A percentile compares a stretch with the other conserved stretches of the same genome.
These are phyloP conservation scores for Jimgerdemannia lactiflua DNA, from an alignment of 192 early-diverging fungal species.

Conservation along the genomic window DNA sequence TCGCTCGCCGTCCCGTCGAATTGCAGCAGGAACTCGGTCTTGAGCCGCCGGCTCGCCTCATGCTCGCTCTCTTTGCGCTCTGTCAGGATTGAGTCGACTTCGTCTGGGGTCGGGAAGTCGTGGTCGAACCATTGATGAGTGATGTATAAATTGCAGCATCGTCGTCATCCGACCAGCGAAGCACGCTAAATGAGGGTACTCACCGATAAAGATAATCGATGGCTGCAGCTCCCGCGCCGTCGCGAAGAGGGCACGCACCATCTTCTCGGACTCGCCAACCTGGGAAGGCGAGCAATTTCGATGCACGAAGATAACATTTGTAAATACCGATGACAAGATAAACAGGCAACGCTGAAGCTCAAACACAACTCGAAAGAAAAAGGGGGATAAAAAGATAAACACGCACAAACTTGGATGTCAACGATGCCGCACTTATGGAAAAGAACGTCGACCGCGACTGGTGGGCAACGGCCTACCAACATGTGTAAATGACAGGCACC, in stretches of 20 bases:
- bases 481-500: too few species aligned
- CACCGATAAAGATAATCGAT: constrained; percentile 81
- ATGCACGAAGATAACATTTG: too few species aligned
- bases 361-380: too few species aligned
- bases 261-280: constrained; percentile 86
- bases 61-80: constrained; percentile 85
- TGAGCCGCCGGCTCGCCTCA: constrained; percentile 85
- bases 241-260: constrained; percentile 89
- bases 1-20: constrained; percentile 30
- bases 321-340: too few species aligned
- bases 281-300: too few species aligned
- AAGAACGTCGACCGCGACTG: constrained; percentile 86
- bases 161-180: too few species aligned
- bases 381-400: too few species aligned
- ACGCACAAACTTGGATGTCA: constrained; percentile 89
- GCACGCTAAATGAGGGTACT: too few species aligned
- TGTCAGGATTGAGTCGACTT: constrained; percentile 90
- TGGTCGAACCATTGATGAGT: too few species aligned
- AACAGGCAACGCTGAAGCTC: too few species aligned
- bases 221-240: constrained; percentile 86
- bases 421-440: constrained; percentile 79
- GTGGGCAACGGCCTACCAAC: constrained; percentile 64
- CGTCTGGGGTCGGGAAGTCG: constrained; percentile 33
- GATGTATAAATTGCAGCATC: too few species aligned
- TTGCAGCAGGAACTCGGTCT: constrained; percentile 92